These are phyloP conservation scores for Collybia sordida DNA, from an alignment of 768 basidiomycete species.

Conservation along the genomic window DNA sequence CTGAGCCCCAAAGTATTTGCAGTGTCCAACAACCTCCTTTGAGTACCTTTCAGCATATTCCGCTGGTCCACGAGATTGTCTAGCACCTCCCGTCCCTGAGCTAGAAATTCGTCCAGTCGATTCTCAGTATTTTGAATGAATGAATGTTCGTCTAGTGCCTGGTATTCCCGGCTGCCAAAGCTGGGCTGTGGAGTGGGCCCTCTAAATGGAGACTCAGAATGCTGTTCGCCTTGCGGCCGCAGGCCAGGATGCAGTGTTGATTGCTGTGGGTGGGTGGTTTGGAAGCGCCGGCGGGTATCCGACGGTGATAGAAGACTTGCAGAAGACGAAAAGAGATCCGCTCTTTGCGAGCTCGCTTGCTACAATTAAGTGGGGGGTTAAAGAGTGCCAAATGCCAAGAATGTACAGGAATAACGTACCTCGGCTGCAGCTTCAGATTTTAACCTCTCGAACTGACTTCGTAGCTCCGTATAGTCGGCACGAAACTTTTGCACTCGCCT, in stretches of 20 bases:
- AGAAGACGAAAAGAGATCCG: conserved; percentile 59
- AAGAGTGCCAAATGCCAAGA: background rate
- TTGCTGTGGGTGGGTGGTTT: conserved; percentile 37
- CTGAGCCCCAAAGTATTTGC: conserved; percentile 95
- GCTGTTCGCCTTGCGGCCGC: conserved; percentile 44
- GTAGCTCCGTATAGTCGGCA: conserved; percentile 80
- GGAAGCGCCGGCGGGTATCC: conserved; percentile 70
- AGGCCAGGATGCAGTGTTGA: conserved; percentile 57
- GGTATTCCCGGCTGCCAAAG: conserved; percentile 62
- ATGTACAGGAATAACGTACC: conserved; percentile 28
- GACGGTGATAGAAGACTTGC: conserved; percentile 41
- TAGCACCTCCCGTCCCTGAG: conserved; percentile 88
- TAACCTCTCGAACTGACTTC: conserved; percentile 76
- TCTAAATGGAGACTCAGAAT: conserved; percentile 87
- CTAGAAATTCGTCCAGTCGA: conserved; percentile 85
- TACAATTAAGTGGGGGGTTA: conserved; percentile 23
- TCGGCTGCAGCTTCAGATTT: conserved; percentile 59
- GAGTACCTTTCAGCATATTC: conserved; percentile 93
- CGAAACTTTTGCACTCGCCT: conserved; percentile 95
- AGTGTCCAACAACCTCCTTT: conserved; percentile 78
- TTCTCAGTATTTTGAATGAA: conserved; percentile 84
- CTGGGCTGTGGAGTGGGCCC: conserved; percentile 52
- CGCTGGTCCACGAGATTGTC: conserved; percentile 93
- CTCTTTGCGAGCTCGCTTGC: conserved; percentile 60
- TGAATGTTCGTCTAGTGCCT: conserved; percentile 84